Evolutionary conservation across 2,329 filamentous ascomycete species (phyloP).

Genomic region (Aspergillus nomiae): DNA sequence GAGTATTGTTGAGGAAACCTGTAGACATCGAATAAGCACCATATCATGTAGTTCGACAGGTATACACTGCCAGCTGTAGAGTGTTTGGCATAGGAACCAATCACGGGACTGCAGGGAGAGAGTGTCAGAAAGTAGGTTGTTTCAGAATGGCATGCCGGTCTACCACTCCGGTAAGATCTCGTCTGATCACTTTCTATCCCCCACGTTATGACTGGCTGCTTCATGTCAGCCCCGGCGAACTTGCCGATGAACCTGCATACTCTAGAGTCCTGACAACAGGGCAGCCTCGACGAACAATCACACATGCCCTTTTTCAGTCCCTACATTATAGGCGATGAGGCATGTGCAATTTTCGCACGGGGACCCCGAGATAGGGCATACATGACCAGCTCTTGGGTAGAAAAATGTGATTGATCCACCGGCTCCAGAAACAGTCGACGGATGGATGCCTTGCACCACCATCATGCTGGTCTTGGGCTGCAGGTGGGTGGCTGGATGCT

Average conservation of each 20-base stretch:
- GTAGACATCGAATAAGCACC: not conserved
- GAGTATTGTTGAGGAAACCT: not conserved
- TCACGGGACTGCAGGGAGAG: not conserved
- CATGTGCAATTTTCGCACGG: not conserved
- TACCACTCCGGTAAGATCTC: slow-evolving; percentile 1
- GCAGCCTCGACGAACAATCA: not conserved
- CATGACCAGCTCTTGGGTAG: slow-evolving; percentile 10
- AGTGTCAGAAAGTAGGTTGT: not conserved
- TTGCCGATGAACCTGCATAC: slow-evolving; percentile 4
- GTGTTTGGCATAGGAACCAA: not conserved
- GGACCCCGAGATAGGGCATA: not conserved
- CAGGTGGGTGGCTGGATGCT: slow-evolving; percentile 6
- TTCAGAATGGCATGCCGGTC: not conserved
- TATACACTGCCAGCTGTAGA: not conserved
- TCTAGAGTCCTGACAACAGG: not conserved
- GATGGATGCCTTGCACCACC: slow-evolving; percentile 11
- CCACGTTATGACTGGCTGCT: slow-evolving; percentile 14
- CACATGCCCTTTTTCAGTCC: not conserved
- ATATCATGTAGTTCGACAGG: not conserved
- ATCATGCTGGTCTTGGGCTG: slow-evolving; percentile 11
- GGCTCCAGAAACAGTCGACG: not conserved
- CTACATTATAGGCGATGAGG: not conserved
- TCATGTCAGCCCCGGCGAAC: slow-evolving; percentile 16
- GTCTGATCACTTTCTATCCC: not conserved
- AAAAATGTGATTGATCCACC: slow-evolving; percentile 6